Percentiles rank a stretch among this genome's conserved stretches.
These are phyloP conservation scores for Nigrospora osmanthi DNA, from an alignment of 2,329 filamentous ascomycete species.

Conservation along the genomic window DNA sequence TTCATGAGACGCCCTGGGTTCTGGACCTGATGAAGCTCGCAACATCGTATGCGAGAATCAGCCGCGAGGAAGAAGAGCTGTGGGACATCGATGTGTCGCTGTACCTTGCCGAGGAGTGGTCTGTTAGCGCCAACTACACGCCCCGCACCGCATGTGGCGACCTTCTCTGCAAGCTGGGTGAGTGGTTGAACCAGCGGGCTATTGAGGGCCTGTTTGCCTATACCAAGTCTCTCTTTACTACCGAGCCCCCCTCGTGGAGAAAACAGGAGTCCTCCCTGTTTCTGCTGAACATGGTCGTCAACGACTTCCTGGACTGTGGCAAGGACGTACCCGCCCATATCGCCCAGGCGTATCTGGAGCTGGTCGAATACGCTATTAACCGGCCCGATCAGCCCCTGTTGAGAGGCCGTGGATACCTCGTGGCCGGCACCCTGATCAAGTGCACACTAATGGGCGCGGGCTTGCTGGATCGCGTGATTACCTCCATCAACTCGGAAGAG, in stretches of 20 bases:
- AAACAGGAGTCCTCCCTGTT: constrained; percentile 75
- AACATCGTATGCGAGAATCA: constrained; percentile 81
- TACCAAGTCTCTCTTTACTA: constrained; percentile 65
- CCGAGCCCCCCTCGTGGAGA: constrained; percentile 43
- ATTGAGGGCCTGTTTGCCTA: constrained; percentile 73
- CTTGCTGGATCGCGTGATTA: constrained; percentile 66
- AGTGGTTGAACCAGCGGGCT: constrained; percentile 73
- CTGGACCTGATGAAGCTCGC: constrained; percentile 81
- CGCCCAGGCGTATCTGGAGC: constrained; percentile 67
- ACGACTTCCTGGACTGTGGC: constrained; percentile 73
- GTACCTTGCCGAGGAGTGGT: constrained; percentile 90
- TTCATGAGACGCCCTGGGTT: constrained; percentile 69
- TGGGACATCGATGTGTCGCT: constrained; percentile 97
- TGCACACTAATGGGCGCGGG: constrained; percentile 56
- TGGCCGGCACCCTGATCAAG: constrained; percentile 72
- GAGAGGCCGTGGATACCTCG: constrained; percentile 77
- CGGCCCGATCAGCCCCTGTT: constrained; percentile 66
- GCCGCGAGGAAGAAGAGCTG: constrained; percentile 82
- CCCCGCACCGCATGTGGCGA: constrained; percentile 89
- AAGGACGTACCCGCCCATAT: constrained; percentile 63
- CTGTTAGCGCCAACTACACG: constrained; percentile 92
- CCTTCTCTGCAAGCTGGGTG: constrained; percentile 82
- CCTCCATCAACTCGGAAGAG: constrained; percentile 65
- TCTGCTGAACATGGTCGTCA: constrained; percentile 75
- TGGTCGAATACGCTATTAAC: constrained; percentile 71